Evolutionary conservation across 78 protist genomes (phyloP).

Genomic region (Dictyostelium capitatum): DNA sequence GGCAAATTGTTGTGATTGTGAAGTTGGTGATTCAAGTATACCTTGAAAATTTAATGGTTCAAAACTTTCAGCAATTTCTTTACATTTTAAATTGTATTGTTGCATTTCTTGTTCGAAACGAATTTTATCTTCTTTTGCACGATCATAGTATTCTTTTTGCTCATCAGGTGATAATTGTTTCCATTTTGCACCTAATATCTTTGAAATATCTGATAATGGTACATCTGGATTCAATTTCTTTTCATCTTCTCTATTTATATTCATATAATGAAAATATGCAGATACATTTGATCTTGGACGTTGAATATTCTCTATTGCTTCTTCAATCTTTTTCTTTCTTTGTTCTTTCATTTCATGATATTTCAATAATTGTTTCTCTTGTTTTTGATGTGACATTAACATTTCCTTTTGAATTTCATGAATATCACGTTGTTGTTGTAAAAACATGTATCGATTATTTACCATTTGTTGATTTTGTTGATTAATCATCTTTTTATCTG

Average conservation of each 20-base stretch:
- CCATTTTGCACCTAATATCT: conserved; percentile 46
- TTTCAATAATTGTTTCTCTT: not conserved
- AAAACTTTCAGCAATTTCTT: not conserved
- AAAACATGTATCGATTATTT: not conserved
- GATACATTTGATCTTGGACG: conserved; percentile 30
- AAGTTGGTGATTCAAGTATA: not conserved
- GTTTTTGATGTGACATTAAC: conserved; percentile 19
- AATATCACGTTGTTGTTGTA: conserved; percentile 66
- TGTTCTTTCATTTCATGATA: not conserved
- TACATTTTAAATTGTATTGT: conserved; percentile 9
- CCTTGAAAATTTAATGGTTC: conserved; percentile 28
- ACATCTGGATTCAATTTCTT: conserved; percentile 30
- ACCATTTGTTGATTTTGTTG: conserved; percentile 38
- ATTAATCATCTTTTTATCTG: conserved; percentile 4
- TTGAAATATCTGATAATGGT: conserved; percentile 21
- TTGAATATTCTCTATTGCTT: conserved; percentile 11
- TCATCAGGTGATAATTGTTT: conserved; percentile 35
- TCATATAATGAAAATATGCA: conserved; percentile 64
- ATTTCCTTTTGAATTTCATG: not conserved
- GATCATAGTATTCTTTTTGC: conserved; percentile 13
- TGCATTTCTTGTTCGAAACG: conserved; percentile 33
- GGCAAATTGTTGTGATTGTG: not conserved
- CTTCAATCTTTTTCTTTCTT: conserved; percentile 22
- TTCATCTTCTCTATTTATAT: conserved; percentile 39
- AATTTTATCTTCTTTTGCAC: conserved; percentile 19